phyloP scores from a whole-genome alignment of 495 filamentous ascomycete species.

The Rusavskia elegans region DNA sequence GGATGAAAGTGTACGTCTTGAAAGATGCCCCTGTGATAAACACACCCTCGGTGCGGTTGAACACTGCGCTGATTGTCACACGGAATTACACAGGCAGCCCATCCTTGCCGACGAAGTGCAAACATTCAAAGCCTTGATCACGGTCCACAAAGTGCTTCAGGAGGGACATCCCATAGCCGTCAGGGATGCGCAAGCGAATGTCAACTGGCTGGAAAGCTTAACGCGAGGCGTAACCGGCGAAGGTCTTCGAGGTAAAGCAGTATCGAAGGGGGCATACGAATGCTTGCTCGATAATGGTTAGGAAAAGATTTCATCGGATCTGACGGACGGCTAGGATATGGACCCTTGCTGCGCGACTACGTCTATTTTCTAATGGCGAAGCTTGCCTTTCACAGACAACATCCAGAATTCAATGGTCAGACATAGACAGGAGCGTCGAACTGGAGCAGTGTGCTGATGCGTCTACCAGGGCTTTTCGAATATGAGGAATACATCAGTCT shows the following conservation, averaged over 20 bases:
- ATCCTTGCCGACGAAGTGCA: slow-evolving; percentile 91
- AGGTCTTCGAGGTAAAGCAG: slow-evolving; percentile 52
- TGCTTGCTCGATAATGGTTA: no score
- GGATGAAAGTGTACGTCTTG: slow-evolving; percentile 81
- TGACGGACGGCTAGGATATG: slow-evolving; percentile 49
- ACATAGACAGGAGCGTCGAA: background rate
- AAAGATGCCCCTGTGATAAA: no score
- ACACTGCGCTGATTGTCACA: background rate
- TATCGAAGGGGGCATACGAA: no score
- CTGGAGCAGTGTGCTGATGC: slow-evolving; percentile 7
- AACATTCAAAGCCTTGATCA: slow-evolving; percentile 86
- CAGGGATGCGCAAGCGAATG: slow-evolving; percentile 75
- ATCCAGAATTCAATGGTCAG: slow-evolving; percentile 93
- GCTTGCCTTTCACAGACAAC: slow-evolving; percentile 82
- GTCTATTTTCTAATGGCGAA: slow-evolving; percentile 89
- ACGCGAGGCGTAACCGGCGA: slow-evolving; percentile 72
- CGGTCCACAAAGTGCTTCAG: slow-evolving; percentile 89
- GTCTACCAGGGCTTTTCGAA: slow-evolving; percentile 57
- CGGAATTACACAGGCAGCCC: slow-evolving; percentile 49
- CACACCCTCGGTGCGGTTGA: background rate
- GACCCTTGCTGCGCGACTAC: slow-evolving; percentile 84
- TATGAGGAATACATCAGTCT: slow-evolving; percentile 98
- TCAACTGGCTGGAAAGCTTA: slow-evolving; percentile 84
- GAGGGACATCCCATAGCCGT: slow-evolving; percentile 84
- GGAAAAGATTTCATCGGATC: background rate